Percentiles rank a stretch among this genome's conserved stretches.
Conservation (phyloP, 2,329 filamentous ascomycete genomes). For the Monilinia fructigena region DNA sequence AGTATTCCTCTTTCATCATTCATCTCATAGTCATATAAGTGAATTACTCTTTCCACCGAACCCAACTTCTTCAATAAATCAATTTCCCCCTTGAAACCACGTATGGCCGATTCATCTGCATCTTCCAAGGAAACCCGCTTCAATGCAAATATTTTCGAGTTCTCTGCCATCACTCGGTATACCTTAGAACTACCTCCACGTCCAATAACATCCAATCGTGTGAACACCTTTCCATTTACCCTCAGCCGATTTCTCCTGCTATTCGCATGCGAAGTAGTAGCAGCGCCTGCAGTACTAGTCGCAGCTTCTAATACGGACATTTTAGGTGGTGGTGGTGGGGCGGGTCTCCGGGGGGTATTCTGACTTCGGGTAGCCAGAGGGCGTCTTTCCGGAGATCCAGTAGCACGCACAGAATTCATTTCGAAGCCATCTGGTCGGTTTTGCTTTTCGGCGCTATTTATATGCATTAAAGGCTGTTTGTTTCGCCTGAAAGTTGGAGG, state of each 20-base stretch:
- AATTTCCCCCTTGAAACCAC: constrained; percentile 92
- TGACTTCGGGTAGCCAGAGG: constrained; percentile 54
- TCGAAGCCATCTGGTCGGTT: constrained; percentile 51
- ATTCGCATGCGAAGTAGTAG: constrained; percentile 64
- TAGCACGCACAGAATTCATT: constrained; percentile 41
- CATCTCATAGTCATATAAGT: constrained; percentile 87
- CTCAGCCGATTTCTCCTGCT: constrained; percentile 79
- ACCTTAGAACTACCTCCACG: constrained; percentile 92
- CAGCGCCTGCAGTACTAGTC: constrained; percentile 77
- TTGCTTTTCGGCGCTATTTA: constrained; percentile 47
- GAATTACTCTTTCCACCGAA: constrained; percentile 85
- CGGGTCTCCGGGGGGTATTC: constrained; percentile 75
- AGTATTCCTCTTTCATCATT: constrained; percentile 89
- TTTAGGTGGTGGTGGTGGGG: constrained; percentile 76
- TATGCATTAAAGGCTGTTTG: constrained; percentile 35
- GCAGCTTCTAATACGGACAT: constrained; percentile 96
- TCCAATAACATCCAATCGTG: constrained; percentile 84
- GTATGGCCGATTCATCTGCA: constrained; percentile 78
- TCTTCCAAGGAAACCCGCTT: constrained; percentile 91
- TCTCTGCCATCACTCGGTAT: constrained; percentile 95
- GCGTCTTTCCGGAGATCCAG: constrained; percentile 55
- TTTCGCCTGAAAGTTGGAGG: constrained; percentile 64
- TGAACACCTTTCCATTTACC: constrained; percentile 89
- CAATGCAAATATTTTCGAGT: constrained; percentile 90
- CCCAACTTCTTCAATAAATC: constrained; percentile 80